Conservation (phyloP, 2,329 filamentous ascomycete genomes). For the Mariannaea sp. region DNA sequence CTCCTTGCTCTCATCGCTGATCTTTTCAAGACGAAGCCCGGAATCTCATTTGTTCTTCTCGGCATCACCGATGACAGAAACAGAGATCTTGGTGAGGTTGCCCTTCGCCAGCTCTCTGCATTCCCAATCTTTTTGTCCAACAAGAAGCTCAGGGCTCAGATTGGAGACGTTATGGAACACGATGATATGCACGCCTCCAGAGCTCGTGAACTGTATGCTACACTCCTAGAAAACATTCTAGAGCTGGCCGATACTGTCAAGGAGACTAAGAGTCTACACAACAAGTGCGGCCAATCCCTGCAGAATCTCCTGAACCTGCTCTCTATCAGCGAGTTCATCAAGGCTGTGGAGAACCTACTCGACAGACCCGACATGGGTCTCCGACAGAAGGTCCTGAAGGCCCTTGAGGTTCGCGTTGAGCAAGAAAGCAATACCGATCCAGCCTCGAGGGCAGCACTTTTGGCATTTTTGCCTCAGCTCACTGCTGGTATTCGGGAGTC, state of each 20-base stretch:
- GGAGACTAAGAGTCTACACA: constrained; percentile 58
- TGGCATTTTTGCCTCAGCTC: constrained; percentile 80
- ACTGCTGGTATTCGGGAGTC: constrained; percentile 77
- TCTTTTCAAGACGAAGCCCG: constrained; percentile 74
- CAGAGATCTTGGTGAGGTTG: constrained; percentile 56
- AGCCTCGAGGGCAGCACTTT: constrained; percentile 69
- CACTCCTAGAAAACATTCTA: constrained; percentile 68
- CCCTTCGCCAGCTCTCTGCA: constrained; percentile 59
- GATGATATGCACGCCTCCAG: constrained; percentile 70
- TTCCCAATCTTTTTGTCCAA: constrained; percentile 64
- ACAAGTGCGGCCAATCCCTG: constrained; percentile 70
- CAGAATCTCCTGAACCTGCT: constrained; percentile 82
- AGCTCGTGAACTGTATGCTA: constrained; percentile 70
- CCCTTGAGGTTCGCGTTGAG: constrained; percentile 79
- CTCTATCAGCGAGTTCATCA: constrained; percentile 86
- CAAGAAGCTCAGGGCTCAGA: constrained; percentile 60
- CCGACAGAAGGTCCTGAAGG: constrained; percentile 77
- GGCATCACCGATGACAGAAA: constrained; percentile 56
- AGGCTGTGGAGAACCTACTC: constrained; percentile 81
- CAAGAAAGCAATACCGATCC: constrained; percentile 72
- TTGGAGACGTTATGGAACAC: constrained; percentile 59
- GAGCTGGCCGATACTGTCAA: constrained; percentile 69
- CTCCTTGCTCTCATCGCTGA: constrained; percentile 77
- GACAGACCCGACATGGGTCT: constrained; percentile 75
- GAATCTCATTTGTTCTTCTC: constrained; percentile 73